Base-by-base conservation (phyloP, 352 stramenopile species). In the Phytophthora syringae region DNA sequence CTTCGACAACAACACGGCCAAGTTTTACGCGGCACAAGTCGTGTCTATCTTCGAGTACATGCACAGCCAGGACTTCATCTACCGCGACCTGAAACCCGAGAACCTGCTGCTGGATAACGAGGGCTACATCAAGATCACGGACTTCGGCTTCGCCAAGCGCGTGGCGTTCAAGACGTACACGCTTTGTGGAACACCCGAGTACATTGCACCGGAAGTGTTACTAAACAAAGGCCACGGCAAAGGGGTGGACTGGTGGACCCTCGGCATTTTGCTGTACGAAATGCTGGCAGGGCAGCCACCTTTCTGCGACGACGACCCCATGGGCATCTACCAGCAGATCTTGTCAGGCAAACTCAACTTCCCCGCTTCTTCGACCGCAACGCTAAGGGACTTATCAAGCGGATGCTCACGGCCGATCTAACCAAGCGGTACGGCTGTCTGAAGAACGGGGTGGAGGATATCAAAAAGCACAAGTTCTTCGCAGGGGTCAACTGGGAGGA, bases 391-490 rank as follows among this genome's bases (percentile, higher is more conserved):
- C 76, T 99, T 28, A 98, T 98, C 82, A 99, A 99, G 80, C 96
- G 97, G 42, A 79, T 99, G 67, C 86, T 99, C 36, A 96, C 90
- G 42, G 80, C 92, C 1, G 96, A 99, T 64, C 81, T 99, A n/a
- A 99, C 96, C 3, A 98, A 98, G 75, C 91, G 97, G 45, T 98
- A 97, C 63, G 97, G 97, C 32, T 99, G 95, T 79, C 79, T 99
- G 21, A 99, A 98, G 85, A 94, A 92, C 58, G 97, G 96, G 7
- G 92, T 97, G 3, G 74, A 94, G 36, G 97, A 99, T 70, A 98
- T 99, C 55, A 99, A 98, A 80, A 97, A 97, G 56, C 92, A 98
- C 83, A 98, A 98, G 78, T 99, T 96, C 76, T 98, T 99, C 66
- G 64, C 74, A 18, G 91, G 89, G 34, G 70, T 98, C 32, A 90